Evolutionary conservation across 805 yeast genomes (phyloP).

Genomic region (Kodamaea lidongshanica): DNA sequence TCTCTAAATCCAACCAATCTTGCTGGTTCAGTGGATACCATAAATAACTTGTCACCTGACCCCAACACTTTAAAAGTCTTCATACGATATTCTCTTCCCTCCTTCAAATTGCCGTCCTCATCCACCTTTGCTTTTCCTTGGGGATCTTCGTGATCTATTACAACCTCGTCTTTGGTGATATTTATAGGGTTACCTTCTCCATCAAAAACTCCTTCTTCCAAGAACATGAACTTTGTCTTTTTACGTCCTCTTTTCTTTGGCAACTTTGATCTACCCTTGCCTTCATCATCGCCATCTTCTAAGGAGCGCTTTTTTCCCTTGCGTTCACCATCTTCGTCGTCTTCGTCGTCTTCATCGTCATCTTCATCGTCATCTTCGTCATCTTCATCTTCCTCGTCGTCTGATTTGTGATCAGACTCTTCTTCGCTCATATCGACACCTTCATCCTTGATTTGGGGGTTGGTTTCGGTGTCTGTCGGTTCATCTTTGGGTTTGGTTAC

Average conservation of each 20-base stretch:
- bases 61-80: slow-evolving; percentile 60
- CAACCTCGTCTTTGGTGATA: slow-evolving; percentile 71
- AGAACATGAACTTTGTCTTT: slow-evolving; percentile 30
- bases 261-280: slow-evolving; percentile 3
- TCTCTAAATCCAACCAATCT: slow-evolving; percentile 91
- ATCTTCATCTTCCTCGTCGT: slow-evolving; percentile 1
- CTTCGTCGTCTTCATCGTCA: slow-evolving; percentile 8
- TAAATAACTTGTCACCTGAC: slow-evolving; percentile 67
- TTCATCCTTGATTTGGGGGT: too few species aligned
- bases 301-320: slow-evolving; percentile 1
- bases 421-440: too few species aligned
- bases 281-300: slow-evolving; percentile 8
- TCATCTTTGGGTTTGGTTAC: too few species aligned
- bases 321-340: slow-evolving; percentile 7
- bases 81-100: slow-evolving; percentile 69
- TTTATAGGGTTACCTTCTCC: slow-evolving; percentile 62
- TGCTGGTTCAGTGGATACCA: slow-evolving; percentile 96
- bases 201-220: slow-evolving; percentile 45
- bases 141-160: slow-evolving; percentile 61
- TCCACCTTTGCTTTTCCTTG: slow-evolving; percentile 74
- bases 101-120: slow-evolving; percentile 57
- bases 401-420: too few species aligned
- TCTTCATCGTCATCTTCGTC: slow-evolving; percentile 8
- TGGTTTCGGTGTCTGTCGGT: too few species aligned
- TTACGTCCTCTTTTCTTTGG: slow-evolving; percentile 24